These are phyloP conservation scores for Neovahlkampfia damariscottae DNA, from an alignment of 78 protist genomes.

Conservation along the genomic window DNA sequence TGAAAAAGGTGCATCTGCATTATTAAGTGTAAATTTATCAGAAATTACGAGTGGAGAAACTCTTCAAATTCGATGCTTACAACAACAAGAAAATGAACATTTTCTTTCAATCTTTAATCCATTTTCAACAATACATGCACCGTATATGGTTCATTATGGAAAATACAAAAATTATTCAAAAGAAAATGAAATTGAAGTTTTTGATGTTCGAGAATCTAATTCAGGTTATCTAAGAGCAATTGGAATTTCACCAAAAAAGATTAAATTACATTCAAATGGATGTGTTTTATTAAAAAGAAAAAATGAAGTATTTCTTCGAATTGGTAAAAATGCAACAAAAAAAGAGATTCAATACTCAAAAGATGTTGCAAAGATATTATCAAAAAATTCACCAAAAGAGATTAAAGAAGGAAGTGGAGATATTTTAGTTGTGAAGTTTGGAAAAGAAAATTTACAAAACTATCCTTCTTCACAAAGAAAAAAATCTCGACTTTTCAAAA, in stretches of 20 bases:
- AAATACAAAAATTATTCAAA: neutral
- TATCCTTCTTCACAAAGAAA: neutral
- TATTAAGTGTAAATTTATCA: neutral
- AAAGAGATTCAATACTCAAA: neutral
- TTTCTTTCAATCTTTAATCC: neutral
- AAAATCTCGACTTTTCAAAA: neutral
- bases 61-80: neutral
- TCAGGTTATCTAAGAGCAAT: neutral
- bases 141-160: neutral
- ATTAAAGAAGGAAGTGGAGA: too few species aligned
- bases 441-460: neutral
- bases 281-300: neutral
- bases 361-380: neutral
- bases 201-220: neutral
- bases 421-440: neutral
- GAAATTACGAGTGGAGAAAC: neutral
- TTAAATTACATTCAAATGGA: neutral
- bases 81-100: neutral
- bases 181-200: neutral
- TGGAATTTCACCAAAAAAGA: neutral
- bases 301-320: neutral
- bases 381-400: too few species aligned
- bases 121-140: too few species aligned
- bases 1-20: slow-evolving; percentile 2
- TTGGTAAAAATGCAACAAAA: neutral